phyloP scores from a whole-genome alignment of 2,329 filamentous ascomycete genomes.

The Epichloe typhina region DNA sequence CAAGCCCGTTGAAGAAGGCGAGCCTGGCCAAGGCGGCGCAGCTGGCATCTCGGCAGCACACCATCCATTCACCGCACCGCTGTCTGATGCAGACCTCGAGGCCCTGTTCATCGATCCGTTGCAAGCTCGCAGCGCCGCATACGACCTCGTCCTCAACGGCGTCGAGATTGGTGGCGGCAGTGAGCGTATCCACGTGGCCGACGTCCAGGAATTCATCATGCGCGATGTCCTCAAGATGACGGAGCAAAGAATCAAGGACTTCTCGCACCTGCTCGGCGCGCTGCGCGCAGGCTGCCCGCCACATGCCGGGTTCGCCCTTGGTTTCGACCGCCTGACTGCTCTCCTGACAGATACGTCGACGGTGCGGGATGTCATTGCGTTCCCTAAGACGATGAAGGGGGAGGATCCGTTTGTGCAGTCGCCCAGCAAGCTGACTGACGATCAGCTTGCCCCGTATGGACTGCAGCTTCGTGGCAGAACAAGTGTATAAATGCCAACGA shows the following conservation, averaged over 20 bases:
- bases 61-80: slow-evolving; percentile 89
- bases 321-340: slow-evolving; percentile 77
- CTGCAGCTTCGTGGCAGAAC: slow-evolving; percentile 16
- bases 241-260: slow-evolving; percentile 59
- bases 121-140: slow-evolving; percentile 69
- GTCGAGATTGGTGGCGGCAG: slow-evolving; percentile 89
- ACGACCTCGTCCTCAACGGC: slow-evolving; percentile 92
- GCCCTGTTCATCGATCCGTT: slow-evolving; percentile 61
- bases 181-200: slow-evolving; percentile 75
- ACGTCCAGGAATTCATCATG: slow-evolving; percentile 76
- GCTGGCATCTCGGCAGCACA: slow-evolving; percentile 80
- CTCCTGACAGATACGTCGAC: slow-evolving; percentile 64
- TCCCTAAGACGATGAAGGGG: slow-evolving; percentile 79
- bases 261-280: slow-evolving; percentile 72
- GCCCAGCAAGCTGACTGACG: slow-evolving; percentile 53
- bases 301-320: slow-evolving; percentile 84
- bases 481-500: background rate
- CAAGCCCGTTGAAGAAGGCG: slow-evolving; percentile 50
- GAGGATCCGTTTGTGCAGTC: slow-evolving; percentile 75
- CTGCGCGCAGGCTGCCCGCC: slow-evolving; percentile 80
- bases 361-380: slow-evolving; percentile 88
- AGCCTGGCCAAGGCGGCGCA: slow-evolving; percentile 67
- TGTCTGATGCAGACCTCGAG: slow-evolving; percentile 57
- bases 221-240: slow-evolving; percentile 71
- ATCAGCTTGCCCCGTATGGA: slow-evolving; percentile 36